Base-by-base conservation (phyloP, 2,329 filamentous ascomycete species). In the Zymoseptoria crescenta region DNA sequence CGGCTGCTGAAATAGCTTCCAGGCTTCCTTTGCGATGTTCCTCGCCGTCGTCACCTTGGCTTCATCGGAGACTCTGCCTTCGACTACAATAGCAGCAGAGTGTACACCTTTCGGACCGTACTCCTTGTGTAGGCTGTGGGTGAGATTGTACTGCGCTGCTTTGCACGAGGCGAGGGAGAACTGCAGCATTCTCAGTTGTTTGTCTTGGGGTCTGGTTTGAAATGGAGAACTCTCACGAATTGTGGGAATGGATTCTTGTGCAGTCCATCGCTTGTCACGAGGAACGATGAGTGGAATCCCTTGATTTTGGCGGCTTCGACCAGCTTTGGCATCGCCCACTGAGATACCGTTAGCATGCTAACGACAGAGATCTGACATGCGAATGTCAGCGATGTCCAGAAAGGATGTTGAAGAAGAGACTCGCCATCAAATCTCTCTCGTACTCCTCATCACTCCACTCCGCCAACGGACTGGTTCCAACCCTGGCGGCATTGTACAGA, bases 401-500 rank as follows among this genome's bases (percentile, higher is more conserved):
- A 45, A 10, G 2, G 20, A 35, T 30, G 2, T 41, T 20, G 19
- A 5, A 8, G 41, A 8, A 21, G 24, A 1, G 19, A 56, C 55
- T 20, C 63, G 80, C 79, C 67, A 75, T 77, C 54, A 81, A 75
- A 59, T 82, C 80, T 52, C 76, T 72, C 19, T 80, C 68, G 5
- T 82, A 74, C 28, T 80, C 76, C 35, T 41, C 35, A 41, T 41
- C 35, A 9, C 35, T 41, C 35, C 35, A 41, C 8, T 41, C 35
- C 10, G 35, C 16, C 35, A 41, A 27, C 24, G n/a, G 79, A 67
- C 1, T 72, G 66, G 8, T 73, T 76, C 72, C 71, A 2, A 81
- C 75, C 0, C 76, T 68, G 1, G 80, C 80, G 0, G 80, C 79
- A 61, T 82, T 82, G 72, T 76, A 81, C 52, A 80, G 75, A 1